Evolutionary conservation across 164 flowering plant genomes (phyloP), one percentile per base, ranked within the genome.

Genomic region (Buxus sempervirens): DNA sequence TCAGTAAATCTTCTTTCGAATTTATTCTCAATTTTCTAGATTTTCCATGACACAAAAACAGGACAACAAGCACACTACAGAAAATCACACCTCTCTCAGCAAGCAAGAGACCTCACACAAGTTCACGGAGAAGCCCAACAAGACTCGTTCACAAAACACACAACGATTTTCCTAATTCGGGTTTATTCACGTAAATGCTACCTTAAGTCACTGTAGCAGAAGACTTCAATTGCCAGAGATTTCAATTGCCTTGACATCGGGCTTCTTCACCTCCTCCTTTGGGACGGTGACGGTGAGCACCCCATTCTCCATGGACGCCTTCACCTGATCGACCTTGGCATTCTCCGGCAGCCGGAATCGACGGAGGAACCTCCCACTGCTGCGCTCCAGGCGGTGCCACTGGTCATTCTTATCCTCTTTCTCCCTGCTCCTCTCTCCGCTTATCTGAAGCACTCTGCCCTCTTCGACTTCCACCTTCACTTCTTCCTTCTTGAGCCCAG

Each of bases 391-490:
- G 12, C 80, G 65, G 51, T 70, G 75, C 79, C 82, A 73, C 57
- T 20, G 68, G 61, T 80, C 82, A 10, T 60, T 78, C 70, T 78
- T 81, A 69, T 81, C 82, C 36, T 79, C 79, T 66, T 67, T 42
- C 71, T 79, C 80, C 0, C 32, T 25, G 28, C 56, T 67, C 73
- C 78, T 66, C 76, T 78, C 80, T 4, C 81, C 84, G 38, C 78
- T 73, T 2, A 81, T 81, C 76, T 76, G 67, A 14, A 81, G 69
- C 22, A 81, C 79, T 19, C 55, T 67, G 4, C 75, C 84, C 15
- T 81, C 82, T n/a, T 81, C 84, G 3, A 81, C 71, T 45, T 81
- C 79, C 58, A 81, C 84, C 70, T 76, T 77, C 67, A 79, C 79
- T 61, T 79, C 78, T 27, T 78, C 84, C 68, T 78, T 81, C 59